Base-by-base conservation (phyloP, 257 asterid genomes). In the Petunia secreta region DNA sequence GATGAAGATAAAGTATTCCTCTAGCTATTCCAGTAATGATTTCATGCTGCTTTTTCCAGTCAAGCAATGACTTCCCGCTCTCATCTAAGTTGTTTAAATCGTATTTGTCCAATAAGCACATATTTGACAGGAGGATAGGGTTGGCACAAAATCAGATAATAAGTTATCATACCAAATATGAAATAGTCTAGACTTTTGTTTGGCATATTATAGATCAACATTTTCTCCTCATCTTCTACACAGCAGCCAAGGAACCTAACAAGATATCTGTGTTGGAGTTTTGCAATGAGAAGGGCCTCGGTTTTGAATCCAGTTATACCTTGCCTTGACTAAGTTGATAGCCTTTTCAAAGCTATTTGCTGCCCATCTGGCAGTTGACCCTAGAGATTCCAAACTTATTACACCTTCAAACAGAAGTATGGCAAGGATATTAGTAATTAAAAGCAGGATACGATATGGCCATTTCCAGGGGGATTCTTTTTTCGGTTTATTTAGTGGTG, bases 171-270 rank as follows among this genome's bases (percentile, higher is more conserved):
- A 85, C 88, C 85, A 80, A 85, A 85, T 52, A 85, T 80, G 82
- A 80, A 85, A 74, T 53, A 41, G 79, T 85, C 86, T 63, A 85
- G 79, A 55, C 83, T 80, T 75, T 77, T 85, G 81, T 85, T 85
- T 4, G 83, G 85, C 81, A 85, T 60, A 58, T 83, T 86, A 52
- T 85, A 85, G 7, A 85, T 75, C 48, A 85, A 75, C 85, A 85
- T 85, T 66, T 85, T 85, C 85, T 85, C 88, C 60, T 80, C 83
- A 14, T 39, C 68, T 57, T 85, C 83, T 43, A 83, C 11, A 67
- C 88, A 85, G 41, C 84, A 85, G 25, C 88, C 88, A n/a, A 78
- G 77, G 55, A 85, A 85, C 50, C 80, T 85, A 11, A 85, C 88
- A 79, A 85, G 86, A 63, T 85, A 83, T 54, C 85, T 80, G 11